These are phyloP conservation scores for Zygosaccharomyces sapae DNA, from an alignment of 1,139 yeast genomes.

Conservation along the genomic window DNA sequence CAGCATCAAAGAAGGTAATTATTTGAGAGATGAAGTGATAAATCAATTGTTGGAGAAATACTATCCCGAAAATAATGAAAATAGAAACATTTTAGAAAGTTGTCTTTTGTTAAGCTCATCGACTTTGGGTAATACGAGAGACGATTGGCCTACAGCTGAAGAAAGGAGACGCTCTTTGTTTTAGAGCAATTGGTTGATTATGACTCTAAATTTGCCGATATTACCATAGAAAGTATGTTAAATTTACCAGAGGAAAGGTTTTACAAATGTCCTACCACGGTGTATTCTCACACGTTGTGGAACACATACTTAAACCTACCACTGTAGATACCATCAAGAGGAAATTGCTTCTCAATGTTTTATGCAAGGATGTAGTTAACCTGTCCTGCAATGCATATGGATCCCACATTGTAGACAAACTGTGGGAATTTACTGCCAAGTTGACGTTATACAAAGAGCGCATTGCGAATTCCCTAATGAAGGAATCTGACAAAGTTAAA, in stretches of 20 bases:
- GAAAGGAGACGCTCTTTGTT: constrained; percentile 76
- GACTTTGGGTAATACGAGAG: constrained; percentile 74
- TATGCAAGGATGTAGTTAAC: constrained; percentile 51
- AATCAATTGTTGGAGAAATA: constrained; percentile 56
- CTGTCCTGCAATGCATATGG: constrained; percentile 86
- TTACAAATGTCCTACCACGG: constrained; percentile 79
- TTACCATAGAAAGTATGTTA: constrained; percentile 58
- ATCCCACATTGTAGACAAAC: constrained; percentile 81
- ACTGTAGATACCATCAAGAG: constrained; percentile 55
- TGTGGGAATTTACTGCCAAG: constrained; percentile 74
- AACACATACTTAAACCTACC: constrained; percentile 52
- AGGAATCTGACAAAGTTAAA: constrained; percentile 66
- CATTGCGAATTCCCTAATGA: constrained; percentile 63
- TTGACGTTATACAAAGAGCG: constrained; percentile 84
- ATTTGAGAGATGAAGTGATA: constrained; percentile 62
- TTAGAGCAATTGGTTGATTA: constrained; percentile 66
- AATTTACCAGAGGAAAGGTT: constrained; percentile 55
- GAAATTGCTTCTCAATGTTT: constrained; percentile 60
- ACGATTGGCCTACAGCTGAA: constrained; percentile 89
- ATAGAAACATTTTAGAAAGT: constrained; percentile 56
- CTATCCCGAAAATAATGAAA: constrained; percentile 47
- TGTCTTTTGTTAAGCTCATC: constrained; percentile 61
- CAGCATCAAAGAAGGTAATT: constrained; percentile 54
- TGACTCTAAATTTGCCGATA: constrained; percentile 55
- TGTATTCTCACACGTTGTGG: constrained; percentile 82